These are phyloP conservation scores for Fusarium sp. DNA, from an alignment of 2,329 filamentous ascomycete genomes.

Conservation along the genomic window DNA sequence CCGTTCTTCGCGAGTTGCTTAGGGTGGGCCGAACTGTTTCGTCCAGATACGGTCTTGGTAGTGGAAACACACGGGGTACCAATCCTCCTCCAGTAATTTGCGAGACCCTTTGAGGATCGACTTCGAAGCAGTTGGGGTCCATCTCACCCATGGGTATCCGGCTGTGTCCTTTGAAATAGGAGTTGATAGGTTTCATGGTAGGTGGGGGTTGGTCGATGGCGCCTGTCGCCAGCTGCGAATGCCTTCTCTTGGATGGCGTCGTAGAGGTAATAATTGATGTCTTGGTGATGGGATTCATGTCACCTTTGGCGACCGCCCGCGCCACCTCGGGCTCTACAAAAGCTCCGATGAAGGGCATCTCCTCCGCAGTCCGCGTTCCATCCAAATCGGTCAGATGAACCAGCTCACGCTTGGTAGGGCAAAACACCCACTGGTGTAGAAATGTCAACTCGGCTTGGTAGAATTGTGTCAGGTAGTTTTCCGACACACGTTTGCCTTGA, in stretches of 20 bases:
- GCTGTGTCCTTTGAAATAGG: conserved; percentile 66
- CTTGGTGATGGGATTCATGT: conserved; percentile 93
- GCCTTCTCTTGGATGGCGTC: conserved; percentile 61
- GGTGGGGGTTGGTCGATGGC: conserved; percentile 50
- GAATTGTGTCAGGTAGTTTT: conserved; percentile 86
- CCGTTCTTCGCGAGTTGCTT: conserved; percentile 29
- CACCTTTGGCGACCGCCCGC: conserved; percentile 81
- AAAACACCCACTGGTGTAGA: conserved; percentile 94
- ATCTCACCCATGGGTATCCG: conserved; percentile 74
- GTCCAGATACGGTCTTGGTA: conserved; percentile 71
- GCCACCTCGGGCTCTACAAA: conserved; percentile 80
- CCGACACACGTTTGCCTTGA: conserved; percentile 88
- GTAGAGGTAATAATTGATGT: conserved; percentile 65
- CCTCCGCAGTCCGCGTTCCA: conserved; percentile 73
- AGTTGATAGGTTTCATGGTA: conserved; percentile 66
- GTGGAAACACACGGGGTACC: conserved; percentile 70
- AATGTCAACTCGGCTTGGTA: conserved; percentile 93
- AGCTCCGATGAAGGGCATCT: conserved; percentile 86
- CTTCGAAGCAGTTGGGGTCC: conserved; percentile 73
- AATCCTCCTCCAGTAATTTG: conserved; percentile 65
- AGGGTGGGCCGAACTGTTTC: conserved; percentile 48
- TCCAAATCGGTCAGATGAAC: conserved; percentile 82
- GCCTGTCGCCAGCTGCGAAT: conserved; percentile 55
- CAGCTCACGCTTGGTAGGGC: conserved; percentile 78
- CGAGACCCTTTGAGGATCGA: conserved; percentile 65